Conservation (phyloP, 495 filamentous ascomycete species). For the Penicillium taxi region DNA sequence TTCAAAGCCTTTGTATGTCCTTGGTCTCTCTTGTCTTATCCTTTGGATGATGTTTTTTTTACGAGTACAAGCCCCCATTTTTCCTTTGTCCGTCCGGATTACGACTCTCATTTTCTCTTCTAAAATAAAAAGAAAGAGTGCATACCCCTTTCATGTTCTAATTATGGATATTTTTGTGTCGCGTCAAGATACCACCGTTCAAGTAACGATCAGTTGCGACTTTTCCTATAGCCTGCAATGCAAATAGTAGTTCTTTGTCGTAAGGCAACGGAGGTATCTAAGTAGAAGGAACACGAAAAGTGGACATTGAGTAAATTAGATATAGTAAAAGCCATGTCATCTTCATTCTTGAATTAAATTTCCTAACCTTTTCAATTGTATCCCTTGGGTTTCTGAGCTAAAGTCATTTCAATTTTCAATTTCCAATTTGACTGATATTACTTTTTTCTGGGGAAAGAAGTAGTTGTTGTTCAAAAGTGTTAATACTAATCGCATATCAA, state of each 20-base stretch:
- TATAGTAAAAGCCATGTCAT: background rate
- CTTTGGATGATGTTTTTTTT: slow-evolving; percentile 8
- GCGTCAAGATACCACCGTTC: slow-evolving; percentile 28
- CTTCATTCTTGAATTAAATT: background rate
- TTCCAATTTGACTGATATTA: too few relatives aligned
- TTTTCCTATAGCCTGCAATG: slow-evolving; percentile 22
- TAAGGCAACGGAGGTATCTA: too few relatives aligned
- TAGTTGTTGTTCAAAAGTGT: too few relatives aligned
- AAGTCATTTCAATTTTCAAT: too few relatives aligned
- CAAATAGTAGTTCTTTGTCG: slow-evolving; percentile 20
- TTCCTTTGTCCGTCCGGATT: slow-evolving; percentile 12
- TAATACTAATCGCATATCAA: slow-evolving; percentile 21
- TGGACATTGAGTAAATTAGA: too few relatives aligned
- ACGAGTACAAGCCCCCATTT: slow-evolving; percentile 7
- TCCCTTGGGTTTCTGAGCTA: too few relatives aligned
- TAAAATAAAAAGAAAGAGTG: slow-evolving; percentile 9
- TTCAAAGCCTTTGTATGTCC: background rate
- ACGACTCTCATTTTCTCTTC: slow-evolving; percentile 8
- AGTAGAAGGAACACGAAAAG: too few relatives aligned
- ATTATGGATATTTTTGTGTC: slow-evolving; percentile 26
- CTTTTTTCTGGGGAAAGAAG: too few relatives aligned
- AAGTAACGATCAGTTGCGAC: slow-evolving; percentile 19
- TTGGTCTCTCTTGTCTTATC: slow-evolving; percentile 3
- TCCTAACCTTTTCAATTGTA: background rate
- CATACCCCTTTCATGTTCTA: slow-evolving; percentile 22